Percentiles rank a stretch among this genome's conserved stretches.
Evolutionary conservation across 257 asterid genomes (phyloP).

Genomic region (Thymus quinquecostatus): DNA sequence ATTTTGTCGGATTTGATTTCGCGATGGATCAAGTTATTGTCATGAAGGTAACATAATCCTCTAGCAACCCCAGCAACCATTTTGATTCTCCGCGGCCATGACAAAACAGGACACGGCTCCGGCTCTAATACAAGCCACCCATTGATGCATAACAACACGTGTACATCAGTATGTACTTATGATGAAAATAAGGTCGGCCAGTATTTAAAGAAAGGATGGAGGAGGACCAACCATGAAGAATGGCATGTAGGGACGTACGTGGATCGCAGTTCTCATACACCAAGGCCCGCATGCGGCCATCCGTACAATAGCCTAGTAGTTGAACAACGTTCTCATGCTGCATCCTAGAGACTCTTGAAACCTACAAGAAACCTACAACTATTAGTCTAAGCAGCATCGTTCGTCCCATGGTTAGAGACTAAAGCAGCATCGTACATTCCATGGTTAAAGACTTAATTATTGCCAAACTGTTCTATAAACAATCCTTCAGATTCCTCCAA

Average conservation of each 20-base stretch:
- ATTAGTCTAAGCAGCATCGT: too few relatives aligned
- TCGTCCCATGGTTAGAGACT: too few relatives aligned
- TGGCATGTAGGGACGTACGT: constrained; percentile 61
- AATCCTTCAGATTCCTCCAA: too few relatives aligned
- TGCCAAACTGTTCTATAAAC: not conserved
- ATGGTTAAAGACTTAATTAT: too few relatives aligned
- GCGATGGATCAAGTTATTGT: not conserved
- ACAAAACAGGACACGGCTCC: not conserved
- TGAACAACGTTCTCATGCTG: constrained; percentile 56
- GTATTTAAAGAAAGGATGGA: too few relatives aligned
- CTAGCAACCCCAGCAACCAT: not conserved
- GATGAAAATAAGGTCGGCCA: too few relatives aligned
- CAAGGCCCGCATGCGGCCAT: constrained; percentile 48
- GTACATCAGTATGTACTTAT: too few relatives aligned
- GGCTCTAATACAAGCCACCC: not conserved
- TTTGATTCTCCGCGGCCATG: not conserved
- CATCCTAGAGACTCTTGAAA: constrained; percentile 54
- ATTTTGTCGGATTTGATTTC: not conserved
- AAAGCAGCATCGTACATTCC: too few relatives aligned
- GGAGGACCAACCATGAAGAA: constrained; percentile 52
- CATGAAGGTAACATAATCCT: not conserved
- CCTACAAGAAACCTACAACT: constrained; percentile 29
- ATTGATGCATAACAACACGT: not conserved
- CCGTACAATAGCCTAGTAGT: constrained; percentile 60
- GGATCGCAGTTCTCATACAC: constrained; percentile 54